These are phyloP conservation scores for Forsythia suspensa DNA, from an alignment of 257 asterid genomes.

Conservation along the genomic window DNA sequence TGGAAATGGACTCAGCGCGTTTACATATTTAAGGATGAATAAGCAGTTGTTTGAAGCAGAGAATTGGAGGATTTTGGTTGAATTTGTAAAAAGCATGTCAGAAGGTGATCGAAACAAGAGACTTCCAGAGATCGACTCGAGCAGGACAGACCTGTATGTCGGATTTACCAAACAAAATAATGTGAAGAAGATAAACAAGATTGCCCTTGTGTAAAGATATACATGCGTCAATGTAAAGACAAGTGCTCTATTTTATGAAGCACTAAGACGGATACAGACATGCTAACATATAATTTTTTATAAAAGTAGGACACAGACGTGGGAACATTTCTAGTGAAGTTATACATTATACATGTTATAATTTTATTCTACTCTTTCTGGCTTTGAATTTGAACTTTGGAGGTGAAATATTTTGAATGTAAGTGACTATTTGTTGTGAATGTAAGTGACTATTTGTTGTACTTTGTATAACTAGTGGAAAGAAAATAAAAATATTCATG, in stretches of 20 bases:
- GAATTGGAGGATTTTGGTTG: constrained; percentile 76
- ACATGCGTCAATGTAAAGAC: constrained; percentile 12
- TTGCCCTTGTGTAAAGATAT: constrained; percentile 53
- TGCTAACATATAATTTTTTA: background rate
- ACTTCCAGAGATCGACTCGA: constrained; percentile 58
- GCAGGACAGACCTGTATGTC: constrained; percentile 68
- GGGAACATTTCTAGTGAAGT: background rate
- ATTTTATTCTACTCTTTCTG: background rate
- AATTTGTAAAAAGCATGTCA: constrained; percentile 72
- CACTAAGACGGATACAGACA: background rate
- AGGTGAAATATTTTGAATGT: background rate
- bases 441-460: background rate
- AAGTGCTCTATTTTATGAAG: constrained; percentile 8
- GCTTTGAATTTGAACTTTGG: background rate
- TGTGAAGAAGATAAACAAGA: constrained; percentile 39
- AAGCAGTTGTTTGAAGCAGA: constrained; percentile 72
- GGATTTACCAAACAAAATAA: constrained; percentile 50
- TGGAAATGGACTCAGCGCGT: constrained; percentile 69
- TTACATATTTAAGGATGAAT: constrained; percentile 83
- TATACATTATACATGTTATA: background rate
- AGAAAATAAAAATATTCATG: background rate
- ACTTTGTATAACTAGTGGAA: background rate
- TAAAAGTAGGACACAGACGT: background rate
- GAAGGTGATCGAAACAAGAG: constrained; percentile 59
- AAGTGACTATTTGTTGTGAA: background rate